Base-by-base conservation (phyloP, 208 protist species). In the Strigomonas culicis region DNA sequence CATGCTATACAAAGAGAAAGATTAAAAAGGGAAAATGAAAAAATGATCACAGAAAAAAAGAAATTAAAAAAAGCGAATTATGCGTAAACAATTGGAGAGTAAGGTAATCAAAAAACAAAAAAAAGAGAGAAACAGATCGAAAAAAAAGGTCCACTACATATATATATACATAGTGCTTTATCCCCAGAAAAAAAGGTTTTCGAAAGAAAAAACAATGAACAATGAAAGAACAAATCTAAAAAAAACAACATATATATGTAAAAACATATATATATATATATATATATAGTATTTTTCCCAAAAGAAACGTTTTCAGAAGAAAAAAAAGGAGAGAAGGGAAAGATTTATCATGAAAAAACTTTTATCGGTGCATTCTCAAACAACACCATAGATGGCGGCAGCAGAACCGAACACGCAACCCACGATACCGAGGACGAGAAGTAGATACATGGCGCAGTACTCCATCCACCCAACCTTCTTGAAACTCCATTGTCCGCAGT, bases 341-440 rank as follows among this genome's bases (percentile, higher is more conserved):
- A 24, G 13, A 50, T 7, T 13, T 27, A 31, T n/a, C 8, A 22
- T 7, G 30, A 53, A 52, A 22, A 24, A 46, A 24, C 25, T 8
- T 6, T 53, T 43, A 49, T 30, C 30, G 25, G 31, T 36, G 36
- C 25, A 62, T 63, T 44, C 50, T 70, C 39, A 63, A 15, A 63
- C 36, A 2, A 63, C 63, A 25, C 50, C 71, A 59, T 83, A 84
- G 30, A 91, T 80, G 17, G 85, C 61, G 13, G 75, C 36, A 2
- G 41, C 67, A 11, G 85, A 88, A 32, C 85, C 78, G 65, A 80
- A 88, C 31, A 86, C 79, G 36, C 85, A 70, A 11, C 64, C 80
- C 39, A 92, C 74, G 43, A 88, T 73, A 24, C 85, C 85, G 34
- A 59, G 64, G 15, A 92, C 44, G 17, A 92, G 71, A 11, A 92